phyloP scores from a whole-genome alignment of 1,284 basidiomycete species.

The Leccinum cinnamomeum region DNA sequence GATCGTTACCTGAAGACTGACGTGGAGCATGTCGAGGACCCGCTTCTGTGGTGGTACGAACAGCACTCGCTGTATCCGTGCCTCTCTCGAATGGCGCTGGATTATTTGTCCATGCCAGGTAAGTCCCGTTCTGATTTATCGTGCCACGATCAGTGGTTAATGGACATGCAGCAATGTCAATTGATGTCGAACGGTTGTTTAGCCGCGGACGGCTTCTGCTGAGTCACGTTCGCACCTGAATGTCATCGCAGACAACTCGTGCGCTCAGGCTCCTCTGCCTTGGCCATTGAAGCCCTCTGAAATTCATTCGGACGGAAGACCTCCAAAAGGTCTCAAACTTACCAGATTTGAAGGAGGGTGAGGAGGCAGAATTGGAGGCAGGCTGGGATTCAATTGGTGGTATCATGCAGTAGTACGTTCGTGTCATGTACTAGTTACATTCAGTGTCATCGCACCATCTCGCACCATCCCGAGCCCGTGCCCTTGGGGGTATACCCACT shows the following conservation, averaged over 20 bases:
- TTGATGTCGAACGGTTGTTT: slow-evolving; percentile 30
- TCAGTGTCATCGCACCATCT: too few species aligned
- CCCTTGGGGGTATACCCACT: too few species aligned
- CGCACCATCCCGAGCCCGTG: too few species aligned
- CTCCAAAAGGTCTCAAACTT: slow-evolving; percentile 5
- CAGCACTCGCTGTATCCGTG: too few species aligned
- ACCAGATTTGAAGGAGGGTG: background rate
- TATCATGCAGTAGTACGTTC: too few species aligned
- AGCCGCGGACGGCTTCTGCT: slow-evolving; percentile 27
- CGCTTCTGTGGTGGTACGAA: too few species aligned
- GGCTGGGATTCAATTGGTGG: background rate
- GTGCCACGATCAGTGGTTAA: background rate
- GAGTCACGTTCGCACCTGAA: slow-evolving; percentile 16
- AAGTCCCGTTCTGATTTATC: too few species aligned
- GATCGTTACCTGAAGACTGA: too few species aligned
- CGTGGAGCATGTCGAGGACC: too few species aligned
- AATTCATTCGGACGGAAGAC: slow-evolving; percentile 18
- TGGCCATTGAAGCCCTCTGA: slow-evolving; percentile 19
- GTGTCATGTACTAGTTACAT: too few species aligned
- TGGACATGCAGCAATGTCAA: slow-evolving; percentile 22
- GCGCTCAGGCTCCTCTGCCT: slow-evolving; percentile 27
- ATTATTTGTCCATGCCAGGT: too few species aligned
- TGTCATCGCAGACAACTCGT: slow-evolving; percentile 21
- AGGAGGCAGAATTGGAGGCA: background rate
- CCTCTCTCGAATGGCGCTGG: too few species aligned